Evolutionary conservation across 371 early-diverging fungal genomes (phyloP).

Genomic region (Chytridium lagenaria): DNA sequence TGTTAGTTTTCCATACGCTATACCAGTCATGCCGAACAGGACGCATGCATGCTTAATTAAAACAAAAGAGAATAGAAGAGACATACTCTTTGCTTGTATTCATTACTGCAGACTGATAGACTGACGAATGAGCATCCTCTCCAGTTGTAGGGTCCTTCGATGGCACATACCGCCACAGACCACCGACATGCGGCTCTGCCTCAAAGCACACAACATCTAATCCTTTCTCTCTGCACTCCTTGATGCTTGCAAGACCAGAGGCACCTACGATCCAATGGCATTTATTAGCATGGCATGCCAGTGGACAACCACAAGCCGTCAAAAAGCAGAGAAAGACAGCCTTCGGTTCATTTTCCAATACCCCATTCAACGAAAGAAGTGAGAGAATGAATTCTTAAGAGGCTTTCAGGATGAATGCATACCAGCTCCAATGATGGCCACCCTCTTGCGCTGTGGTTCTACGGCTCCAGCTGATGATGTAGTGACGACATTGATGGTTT

Average conservation of each 20-base stretch:
- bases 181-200: slow-evolving; percentile 50
- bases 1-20: background rate
- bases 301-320: too few species aligned
- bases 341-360: too few species aligned
- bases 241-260: slow-evolving; percentile 56
- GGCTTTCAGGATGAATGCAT: too few species aligned
- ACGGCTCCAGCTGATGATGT: too few species aligned
- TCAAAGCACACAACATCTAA: slow-evolving; percentile 62
- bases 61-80: background rate
- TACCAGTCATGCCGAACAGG: slow-evolving; percentile 12
- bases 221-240: slow-evolving; percentile 56
- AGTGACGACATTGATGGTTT: too few species aligned
- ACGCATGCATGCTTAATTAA: slow-evolving; percentile 4
- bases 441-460: too few species aligned
- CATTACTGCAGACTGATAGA: slow-evolving; percentile 58
- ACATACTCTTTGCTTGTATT: slow-evolving; percentile 59
- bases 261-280: too few species aligned
- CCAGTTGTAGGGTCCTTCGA: slow-evolving; percentile 47
- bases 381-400: too few species aligned
- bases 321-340: too few species aligned
- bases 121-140: slow-evolving; percentile 56
- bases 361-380: too few species aligned
- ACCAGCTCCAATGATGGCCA: too few species aligned
- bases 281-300: too few species aligned
- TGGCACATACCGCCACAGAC: slow-evolving; percentile 58